A percentile compares a stretch with the other conserved stretches of the same genome.
Evolutionary conservation across 129 eudicot genomes (phyloP).

Genomic region (Pittosporum tobira): DNA sequence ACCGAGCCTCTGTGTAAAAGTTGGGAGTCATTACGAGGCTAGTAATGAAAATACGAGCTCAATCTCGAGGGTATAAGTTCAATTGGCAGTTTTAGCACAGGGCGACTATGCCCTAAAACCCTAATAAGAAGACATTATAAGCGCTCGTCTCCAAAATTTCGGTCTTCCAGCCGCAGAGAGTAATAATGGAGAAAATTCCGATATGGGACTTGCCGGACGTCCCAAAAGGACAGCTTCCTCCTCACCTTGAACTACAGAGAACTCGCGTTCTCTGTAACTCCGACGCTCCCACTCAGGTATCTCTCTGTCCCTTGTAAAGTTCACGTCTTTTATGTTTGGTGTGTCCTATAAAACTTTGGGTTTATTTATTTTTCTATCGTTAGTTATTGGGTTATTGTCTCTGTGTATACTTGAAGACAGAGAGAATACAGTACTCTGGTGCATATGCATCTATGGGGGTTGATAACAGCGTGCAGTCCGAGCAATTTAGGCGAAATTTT

Average conservation of each 20-base stretch:
- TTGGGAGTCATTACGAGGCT: too few relatives aligned
- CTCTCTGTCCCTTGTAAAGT: neutral
- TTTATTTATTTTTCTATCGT: conserved; percentile 1
- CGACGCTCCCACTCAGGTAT: conserved; percentile 74
- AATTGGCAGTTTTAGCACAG: too few relatives aligned
- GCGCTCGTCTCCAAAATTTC: too few relatives aligned
- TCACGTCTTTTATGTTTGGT: neutral
- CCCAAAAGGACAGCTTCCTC: conserved; percentile 57
- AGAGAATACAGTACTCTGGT: conserved; percentile 67
- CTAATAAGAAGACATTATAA: too few relatives aligned
- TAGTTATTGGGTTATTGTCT: conserved; percentile 7
- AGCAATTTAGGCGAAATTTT: conserved; percentile 50
- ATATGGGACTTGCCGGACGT: conserved; percentile 77
- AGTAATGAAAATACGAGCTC: too few relatives aligned
- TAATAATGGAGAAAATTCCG: conserved; percentile 38
- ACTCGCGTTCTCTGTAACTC: conserved; percentile 65
- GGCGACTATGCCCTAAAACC: too few relatives aligned
- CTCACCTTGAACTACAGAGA: conserved; percentile 61
- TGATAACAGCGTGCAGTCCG: conserved; percentile 66
- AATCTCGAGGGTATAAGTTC: too few relatives aligned
- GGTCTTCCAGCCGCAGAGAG: too few relatives aligned
- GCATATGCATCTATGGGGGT: conserved; percentile 79
- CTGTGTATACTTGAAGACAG: conserved; percentile 44
- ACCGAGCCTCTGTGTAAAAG: too few relatives aligned
- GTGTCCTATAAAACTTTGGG: too few relatives aligned